phyloP scores from a whole-genome alignment of 1,284 basidiomycete genomes.

The Ustilago crameri region DNA sequence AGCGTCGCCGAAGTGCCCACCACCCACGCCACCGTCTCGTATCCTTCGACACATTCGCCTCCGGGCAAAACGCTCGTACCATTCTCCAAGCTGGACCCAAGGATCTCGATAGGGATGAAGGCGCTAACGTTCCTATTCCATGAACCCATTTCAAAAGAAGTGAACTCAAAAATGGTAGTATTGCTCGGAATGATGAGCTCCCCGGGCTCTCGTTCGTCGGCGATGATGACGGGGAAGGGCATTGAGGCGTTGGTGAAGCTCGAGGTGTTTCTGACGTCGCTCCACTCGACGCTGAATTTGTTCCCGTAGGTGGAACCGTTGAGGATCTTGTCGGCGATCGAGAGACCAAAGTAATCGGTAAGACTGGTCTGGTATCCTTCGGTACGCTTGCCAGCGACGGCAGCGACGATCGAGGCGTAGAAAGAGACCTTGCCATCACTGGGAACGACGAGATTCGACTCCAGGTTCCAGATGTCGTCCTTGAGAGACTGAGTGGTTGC shows the following conservation, averaged over 20 bases:
- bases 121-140: constrained; percentile 69
- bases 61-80: constrained; percentile 38
- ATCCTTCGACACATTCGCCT: constrained; percentile 53
- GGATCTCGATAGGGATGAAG: constrained; percentile 62
- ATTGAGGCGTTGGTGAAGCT: constrained; percentile 50
- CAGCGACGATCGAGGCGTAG: constrained; percentile 67
- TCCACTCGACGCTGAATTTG: constrained; percentile 57
- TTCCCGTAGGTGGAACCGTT: constrained; percentile 55
- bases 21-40: constrained; percentile 59
- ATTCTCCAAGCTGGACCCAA: constrained; percentile 58
- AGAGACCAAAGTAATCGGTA: constrained; percentile 65
- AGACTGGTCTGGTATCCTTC: constrained; percentile 51
- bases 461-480: constrained; percentile 69
- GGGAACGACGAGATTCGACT: constrained; percentile 70
- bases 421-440: constrained; percentile 68
- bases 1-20: constrained; percentile 66
- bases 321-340: constrained; percentile 61
- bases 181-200: constrained; percentile 70
- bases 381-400: constrained; percentile 54
- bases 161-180: constrained; percentile 70
- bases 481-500: constrained; percentile 57
- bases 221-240: constrained; percentile 70
- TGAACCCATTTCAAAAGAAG: constrained; percentile 71
- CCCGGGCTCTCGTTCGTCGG: constrained; percentile 70
- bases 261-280: constrained; percentile 57